These are phyloP conservation scores for Odontarrhena argentea DNA, from an alignment of 345 rosid species.

Conservation along the genomic window DNA sequence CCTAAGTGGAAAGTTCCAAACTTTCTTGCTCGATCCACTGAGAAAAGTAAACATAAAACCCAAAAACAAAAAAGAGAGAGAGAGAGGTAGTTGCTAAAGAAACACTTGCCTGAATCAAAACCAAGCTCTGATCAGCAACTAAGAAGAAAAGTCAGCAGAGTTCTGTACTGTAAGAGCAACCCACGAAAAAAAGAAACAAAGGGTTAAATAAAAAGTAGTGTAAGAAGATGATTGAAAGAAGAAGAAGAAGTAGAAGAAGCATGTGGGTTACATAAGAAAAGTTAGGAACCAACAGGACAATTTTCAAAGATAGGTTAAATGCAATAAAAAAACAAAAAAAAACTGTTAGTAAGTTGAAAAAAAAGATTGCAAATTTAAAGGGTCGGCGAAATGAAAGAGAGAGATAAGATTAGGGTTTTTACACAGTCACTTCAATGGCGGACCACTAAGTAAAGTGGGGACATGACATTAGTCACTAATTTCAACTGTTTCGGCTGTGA, in stretches of 20 bases:
- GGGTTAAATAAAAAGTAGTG: slow-evolving; percentile 17
- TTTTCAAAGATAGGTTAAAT: slow-evolving; percentile 40
- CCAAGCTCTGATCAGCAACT: slow-evolving; percentile 36
- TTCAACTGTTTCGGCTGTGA: slow-evolving; percentile 43
- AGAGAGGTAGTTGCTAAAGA: background rate
- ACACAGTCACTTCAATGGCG: slow-evolving; percentile 41
- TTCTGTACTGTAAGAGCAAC: slow-evolving; percentile 26
- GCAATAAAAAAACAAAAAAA: background rate
- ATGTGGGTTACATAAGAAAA: slow-evolving; percentile 35
- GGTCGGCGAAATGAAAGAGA: slow-evolving; percentile 37
- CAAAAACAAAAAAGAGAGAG: slow-evolving; percentile 15
- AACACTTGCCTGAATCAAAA: slow-evolving; percentile 39
- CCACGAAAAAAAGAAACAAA: slow-evolving; percentile 6
- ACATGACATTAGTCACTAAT: slow-evolving; percentile 18
- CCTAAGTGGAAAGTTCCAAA: slow-evolving; percentile 30
- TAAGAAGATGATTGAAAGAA: slow-evolving; percentile 30
- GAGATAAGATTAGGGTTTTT: slow-evolving; percentile 41
- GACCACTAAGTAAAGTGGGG: slow-evolving; percentile 45
- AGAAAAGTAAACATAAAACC: slow-evolving; percentile 28
- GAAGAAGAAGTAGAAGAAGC: slow-evolving; percentile 2
- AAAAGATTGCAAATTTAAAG: slow-evolving; percentile 13
- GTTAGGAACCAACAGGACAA: slow-evolving; percentile 29
- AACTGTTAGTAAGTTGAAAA: slow-evolving; percentile 37
- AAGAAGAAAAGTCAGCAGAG: slow-evolving; percentile 27
- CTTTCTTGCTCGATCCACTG: slow-evolving; percentile 31